A percentile compares a stretch with the other conserved stretches of the same genome.
Evolutionary conservation across 2,329 filamentous ascomycete species (phyloP).

Genomic region (Paecilomyces niveus): DNA sequence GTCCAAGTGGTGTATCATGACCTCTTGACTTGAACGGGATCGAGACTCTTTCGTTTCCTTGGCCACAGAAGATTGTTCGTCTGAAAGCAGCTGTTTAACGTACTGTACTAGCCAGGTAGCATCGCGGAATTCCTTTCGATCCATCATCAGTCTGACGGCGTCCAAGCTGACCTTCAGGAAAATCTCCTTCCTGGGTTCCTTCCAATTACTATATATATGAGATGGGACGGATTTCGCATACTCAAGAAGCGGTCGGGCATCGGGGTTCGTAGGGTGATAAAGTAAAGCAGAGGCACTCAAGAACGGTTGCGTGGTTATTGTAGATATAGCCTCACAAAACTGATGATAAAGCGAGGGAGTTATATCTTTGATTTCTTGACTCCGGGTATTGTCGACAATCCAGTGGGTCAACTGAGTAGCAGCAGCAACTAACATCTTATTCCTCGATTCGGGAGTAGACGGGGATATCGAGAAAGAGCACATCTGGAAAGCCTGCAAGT

Average conservation of each 20-base stretch:
- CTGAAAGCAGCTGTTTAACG: slow-evolving; percentile 24
- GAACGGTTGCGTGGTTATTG: slow-evolving; percentile 16
- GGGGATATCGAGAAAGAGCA: slow-evolving; percentile 8
- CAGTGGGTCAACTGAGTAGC: slow-evolving; percentile 18
- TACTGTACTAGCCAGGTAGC: slow-evolving; percentile 22
- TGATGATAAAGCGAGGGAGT: slow-evolving; percentile 24
- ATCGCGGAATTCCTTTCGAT: slow-evolving; percentile 21
- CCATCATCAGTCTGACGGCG: slow-evolving; percentile 30
- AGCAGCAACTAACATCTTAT: slow-evolving; percentile 16
- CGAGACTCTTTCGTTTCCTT: slow-evolving; percentile 8
- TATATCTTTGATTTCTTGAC: slow-evolving; percentile 16
- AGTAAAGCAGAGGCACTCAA: slow-evolving; percentile 23
- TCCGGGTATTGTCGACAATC: slow-evolving; percentile 16
- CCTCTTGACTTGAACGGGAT: slow-evolving; percentile 14
- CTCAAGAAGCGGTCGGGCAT: slow-evolving; percentile 21
- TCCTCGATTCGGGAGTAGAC: slow-evolving; percentile 3
- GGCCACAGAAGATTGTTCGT: slow-evolving; percentile 8
- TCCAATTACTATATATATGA: slow-evolving; percentile 11
- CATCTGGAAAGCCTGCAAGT: slow-evolving; percentile 19
- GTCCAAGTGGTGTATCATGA: slow-evolving; percentile 18
- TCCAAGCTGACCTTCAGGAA: slow-evolving; percentile 29
- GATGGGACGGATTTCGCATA: slow-evolving; percentile 18
- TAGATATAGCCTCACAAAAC: slow-evolving; percentile 18
- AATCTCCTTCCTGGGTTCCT: slow-evolving; percentile 15
- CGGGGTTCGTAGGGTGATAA: slow-evolving; percentile 31